These are phyloP conservation scores for Skeletonema menzelii DNA, from an alignment of 108 stramenopile genomes.

Conservation along the genomic window DNA sequence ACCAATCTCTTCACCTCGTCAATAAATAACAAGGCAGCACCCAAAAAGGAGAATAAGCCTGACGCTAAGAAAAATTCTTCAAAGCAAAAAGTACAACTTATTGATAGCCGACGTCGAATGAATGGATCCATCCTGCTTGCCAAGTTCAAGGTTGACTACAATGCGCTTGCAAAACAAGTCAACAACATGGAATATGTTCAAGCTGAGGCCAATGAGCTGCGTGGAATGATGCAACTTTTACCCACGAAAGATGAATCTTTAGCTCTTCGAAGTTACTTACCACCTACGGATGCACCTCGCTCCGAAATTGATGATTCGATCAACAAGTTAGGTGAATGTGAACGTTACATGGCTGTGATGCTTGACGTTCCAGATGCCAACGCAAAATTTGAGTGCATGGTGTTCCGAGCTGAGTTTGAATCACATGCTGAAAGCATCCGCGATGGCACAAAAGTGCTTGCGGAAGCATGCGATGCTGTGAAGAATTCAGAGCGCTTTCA, in stretches of 20 bases:
- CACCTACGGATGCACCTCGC: slow-evolving; percentile 31
- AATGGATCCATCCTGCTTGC: slow-evolving; percentile 62
- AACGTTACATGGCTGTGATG: slow-evolving; percentile 50
- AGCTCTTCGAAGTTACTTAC: slow-evolving; percentile 40
- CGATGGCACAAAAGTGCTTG: slow-evolving; percentile 41
- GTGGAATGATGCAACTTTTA: slow-evolving; percentile 46
- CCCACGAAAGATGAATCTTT: slow-evolving; percentile 46
- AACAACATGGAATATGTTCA: slow-evolving; percentile 38
- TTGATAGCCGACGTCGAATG: slow-evolving; percentile 56
- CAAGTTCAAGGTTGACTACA: slow-evolving; percentile 48
- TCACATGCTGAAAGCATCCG: slow-evolving; percentile 28
- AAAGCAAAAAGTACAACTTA: slow-evolving; percentile 51
- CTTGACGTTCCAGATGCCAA: slow-evolving; percentile 43
- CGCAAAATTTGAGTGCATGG: slow-evolving; percentile 45
- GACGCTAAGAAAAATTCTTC: slow-evolving; percentile 25
- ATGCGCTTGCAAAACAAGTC: slow-evolving; percentile 34
- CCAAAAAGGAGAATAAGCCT: slow-evolving; percentile 11
- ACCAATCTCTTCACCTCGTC: slow-evolving; percentile 49
- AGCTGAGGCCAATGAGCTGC: slow-evolving; percentile 44
- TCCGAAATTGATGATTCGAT: slow-evolving; percentile 41
- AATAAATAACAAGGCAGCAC: slow-evolving; percentile 26
- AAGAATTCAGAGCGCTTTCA: slow-evolving; percentile 43
- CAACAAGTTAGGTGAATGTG: slow-evolving; percentile 45
- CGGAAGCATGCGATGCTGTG: slow-evolving; percentile 41
- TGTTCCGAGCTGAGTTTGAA: slow-evolving; percentile 48